A percentile compares a stretch with the other conserved stretches of the same genome.
Evolutionary conservation across 163 green algal species (phyloP).

Genomic region (Volvox carteri): DNA sequence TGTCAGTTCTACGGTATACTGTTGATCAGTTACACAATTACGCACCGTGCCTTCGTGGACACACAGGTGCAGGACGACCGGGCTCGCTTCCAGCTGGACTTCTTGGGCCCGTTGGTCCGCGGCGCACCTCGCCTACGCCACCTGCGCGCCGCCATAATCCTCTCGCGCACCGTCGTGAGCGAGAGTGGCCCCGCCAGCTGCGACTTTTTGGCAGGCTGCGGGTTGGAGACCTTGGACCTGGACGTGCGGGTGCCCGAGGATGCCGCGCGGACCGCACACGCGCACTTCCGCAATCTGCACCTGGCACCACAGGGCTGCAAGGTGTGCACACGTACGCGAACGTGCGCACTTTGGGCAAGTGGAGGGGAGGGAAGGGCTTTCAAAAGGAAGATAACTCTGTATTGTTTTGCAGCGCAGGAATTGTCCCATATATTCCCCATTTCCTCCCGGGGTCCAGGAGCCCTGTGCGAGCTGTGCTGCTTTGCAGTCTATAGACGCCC

Average conservation of each 20-base stretch:
- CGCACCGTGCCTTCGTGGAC: too few species aligned
- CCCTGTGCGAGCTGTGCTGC: too few species aligned
- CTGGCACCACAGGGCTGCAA: constrained; percentile 26
- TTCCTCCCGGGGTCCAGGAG: too few species aligned
- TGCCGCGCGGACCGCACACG: constrained; percentile 24
- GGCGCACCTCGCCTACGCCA: neutral
- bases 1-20: too few species aligned
- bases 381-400: too few species aligned
- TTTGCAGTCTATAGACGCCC: too few species aligned
- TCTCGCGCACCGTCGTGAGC: constrained; percentile 30
- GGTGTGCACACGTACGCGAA: neutral
- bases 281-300: constrained; percentile 41
- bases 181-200: constrained; percentile 26
- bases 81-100: constrained; percentile 52
- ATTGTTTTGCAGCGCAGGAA: too few species aligned
- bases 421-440: too few species aligned
- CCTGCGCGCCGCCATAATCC: constrained; percentile 34
- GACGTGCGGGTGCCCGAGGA: constrained; percentile 49
- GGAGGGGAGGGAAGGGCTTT: too few species aligned
- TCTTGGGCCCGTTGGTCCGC: constrained; percentile 23
- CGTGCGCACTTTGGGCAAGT: too few species aligned
- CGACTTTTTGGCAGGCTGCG: constrained; percentile 35
- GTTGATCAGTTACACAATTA: too few species aligned
- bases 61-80: constrained; percentile 42
- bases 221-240: constrained; percentile 1